A percentile compares a stretch with the other conserved stretches of the same genome.
Evolutionary conservation across 306 rosid genomes (phyloP).

Genomic region (Casuarina cunninghamiana): DNA sequence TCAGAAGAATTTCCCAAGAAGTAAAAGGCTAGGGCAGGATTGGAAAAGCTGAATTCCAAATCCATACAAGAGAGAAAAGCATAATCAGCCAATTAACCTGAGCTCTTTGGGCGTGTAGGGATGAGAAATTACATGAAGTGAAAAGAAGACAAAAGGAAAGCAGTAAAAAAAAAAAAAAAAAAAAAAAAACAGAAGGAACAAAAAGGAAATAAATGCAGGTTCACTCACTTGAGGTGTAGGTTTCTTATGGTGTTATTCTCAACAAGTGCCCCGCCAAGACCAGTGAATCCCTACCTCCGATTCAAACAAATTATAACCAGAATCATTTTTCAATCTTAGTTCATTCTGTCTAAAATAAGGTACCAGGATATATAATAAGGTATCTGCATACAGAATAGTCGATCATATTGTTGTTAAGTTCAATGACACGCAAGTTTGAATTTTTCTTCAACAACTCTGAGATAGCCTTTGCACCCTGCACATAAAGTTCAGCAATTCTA

Average conservation of each 20-base stretch:
- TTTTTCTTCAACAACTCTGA: conserved; percentile 89
- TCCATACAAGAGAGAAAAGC: conserved; percentile 17
- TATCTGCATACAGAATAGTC: conserved; percentile 84
- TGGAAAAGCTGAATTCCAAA: conserved; percentile 11
- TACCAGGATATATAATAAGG: conserved; percentile 28
- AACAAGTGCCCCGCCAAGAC: conserved; percentile 91
- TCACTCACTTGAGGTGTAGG: conserved; percentile 82
- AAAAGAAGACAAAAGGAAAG: background rate
- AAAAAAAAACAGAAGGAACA: background rate
- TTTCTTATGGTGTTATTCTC: conserved; percentile 74
- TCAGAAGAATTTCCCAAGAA: conserved; percentile 26
- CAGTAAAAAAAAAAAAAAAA: background rate
- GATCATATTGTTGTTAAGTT: conserved; percentile 89
- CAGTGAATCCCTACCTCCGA: conserved; percentile 91
- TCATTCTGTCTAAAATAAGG: conserved; percentile 7
- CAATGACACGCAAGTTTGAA: conserved; percentile 72
- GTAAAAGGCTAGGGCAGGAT: conserved; percentile 23
- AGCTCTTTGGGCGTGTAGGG: background rate
- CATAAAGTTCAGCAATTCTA: conserved; percentile 25
- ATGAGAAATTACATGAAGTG: background rate
- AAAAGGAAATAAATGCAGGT: conserved; percentile 18
- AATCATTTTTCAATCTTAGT: conserved; percentile 25
- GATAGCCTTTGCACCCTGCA: conserved; percentile 91
- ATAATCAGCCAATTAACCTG: conserved; percentile 14
- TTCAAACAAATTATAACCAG: conserved; percentile 32